These are phyloP conservation scores for Pogostemon cablin DNA, from an alignment of 257 asterid genomes.

Conservation along the genomic window DNA sequence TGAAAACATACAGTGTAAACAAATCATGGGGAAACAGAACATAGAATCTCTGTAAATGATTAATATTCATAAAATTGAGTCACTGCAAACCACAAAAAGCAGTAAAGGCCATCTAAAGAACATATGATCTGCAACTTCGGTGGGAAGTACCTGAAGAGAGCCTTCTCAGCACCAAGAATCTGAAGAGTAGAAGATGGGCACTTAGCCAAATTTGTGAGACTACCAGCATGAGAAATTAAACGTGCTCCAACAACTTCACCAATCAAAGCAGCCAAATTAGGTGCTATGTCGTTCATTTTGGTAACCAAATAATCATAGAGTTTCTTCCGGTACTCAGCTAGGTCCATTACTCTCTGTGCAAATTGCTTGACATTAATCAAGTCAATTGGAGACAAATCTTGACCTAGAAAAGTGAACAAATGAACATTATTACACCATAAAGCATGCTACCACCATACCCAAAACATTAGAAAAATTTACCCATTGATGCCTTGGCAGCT, in stretches of 20 bases:
- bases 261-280: constrained; percentile 90
- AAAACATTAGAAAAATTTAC: constrained; percentile 39
- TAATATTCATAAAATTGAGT: constrained; percentile 1
- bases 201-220: constrained; percentile 94
- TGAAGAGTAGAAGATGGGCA: constrained; percentile 98
- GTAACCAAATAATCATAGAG: constrained; percentile 84
- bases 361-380: constrained; percentile 86
- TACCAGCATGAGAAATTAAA: constrained; percentile 96
- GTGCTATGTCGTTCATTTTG: constrained; percentile 95
- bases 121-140: neutral
- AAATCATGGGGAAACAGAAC: constrained; percentile 2
- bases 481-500: constrained; percentile 99
- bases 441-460: neutral
- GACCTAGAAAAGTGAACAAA: constrained; percentile 57
- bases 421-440: constrained; percentile 17
- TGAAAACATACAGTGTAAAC: constrained; percentile 32
- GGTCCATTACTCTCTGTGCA: constrained; percentile 94
- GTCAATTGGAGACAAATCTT: constrained; percentile 87
- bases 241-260: constrained; percentile 99
- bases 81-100: constrained; percentile 1
- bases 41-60: neutral
- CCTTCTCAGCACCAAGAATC: constrained; percentile 98
- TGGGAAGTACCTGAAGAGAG: constrained; percentile 73
- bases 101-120: neutral
- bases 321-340: constrained; percentile 87